phyloP scores from a whole-genome alignment of 1,284 basidiomycete species.

The Rhodofomes roseus region DNA sequence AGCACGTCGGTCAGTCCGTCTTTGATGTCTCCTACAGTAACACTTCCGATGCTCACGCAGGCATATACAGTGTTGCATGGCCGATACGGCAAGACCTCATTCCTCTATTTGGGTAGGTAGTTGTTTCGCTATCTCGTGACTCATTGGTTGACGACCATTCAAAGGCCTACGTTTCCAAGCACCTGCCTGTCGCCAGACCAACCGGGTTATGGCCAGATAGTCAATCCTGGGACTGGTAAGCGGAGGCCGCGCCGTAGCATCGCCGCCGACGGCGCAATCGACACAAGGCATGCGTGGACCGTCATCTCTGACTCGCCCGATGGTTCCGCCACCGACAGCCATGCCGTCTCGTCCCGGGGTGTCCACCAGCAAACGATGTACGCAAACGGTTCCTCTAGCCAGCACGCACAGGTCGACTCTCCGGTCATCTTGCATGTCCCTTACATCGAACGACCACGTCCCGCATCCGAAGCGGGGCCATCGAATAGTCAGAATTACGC shows the following conservation, averaged over 20 bases:
- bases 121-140: not conserved
- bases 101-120: slow-evolving; percentile 73
- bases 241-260: slow-evolving; percentile 54
- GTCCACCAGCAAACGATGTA: slow-evolving; percentile 17
- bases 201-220: slow-evolving; percentile 76
- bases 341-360: slow-evolving; percentile 16
- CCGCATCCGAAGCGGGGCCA: slow-evolving; percentile 8
- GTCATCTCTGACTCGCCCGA: slow-evolving; percentile 17
- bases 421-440: slow-evolving; percentile 27
- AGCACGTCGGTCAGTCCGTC: slow-evolving; percentile 59
- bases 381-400: slow-evolving; percentile 8
- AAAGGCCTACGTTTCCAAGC: slow-evolving; percentile 61
- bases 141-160: not conserved
- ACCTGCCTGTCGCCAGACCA: slow-evolving; percentile 80
- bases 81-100: slow-evolving; percentile 80
- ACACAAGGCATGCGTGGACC: slow-evolving; percentile 22
- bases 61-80: slow-evolving; percentile 69
- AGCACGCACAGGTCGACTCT: slow-evolving; percentile 16
- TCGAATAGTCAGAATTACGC: slow-evolving; percentile 4
- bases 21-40: slow-evolving; percentile 11
- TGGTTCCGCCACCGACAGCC: slow-evolving; percentile 4
- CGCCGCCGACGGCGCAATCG: slow-evolving; percentile 21
- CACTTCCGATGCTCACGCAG: slow-evolving; percentile 16
- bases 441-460: slow-evolving; percentile 20
- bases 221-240: slow-evolving; percentile 57